These are phyloP conservation scores for Plectosphaerella cucumerina DNA, from an alignment of 2,329 filamentous ascomycete species.

Conservation along the genomic window DNA sequence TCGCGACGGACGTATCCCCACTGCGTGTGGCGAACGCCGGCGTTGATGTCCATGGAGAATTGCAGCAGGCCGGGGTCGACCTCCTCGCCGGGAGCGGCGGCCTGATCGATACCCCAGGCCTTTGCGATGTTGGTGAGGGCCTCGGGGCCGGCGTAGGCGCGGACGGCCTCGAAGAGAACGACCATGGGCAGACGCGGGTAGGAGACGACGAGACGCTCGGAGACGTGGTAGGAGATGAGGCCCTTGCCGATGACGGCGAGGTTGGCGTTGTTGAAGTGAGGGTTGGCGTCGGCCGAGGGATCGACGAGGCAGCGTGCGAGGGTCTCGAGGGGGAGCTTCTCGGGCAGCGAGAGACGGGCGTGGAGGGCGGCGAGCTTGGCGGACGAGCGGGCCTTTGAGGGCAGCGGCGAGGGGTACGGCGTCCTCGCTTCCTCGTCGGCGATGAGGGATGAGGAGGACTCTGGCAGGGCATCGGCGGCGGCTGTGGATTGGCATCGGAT, in stretches of 20 bases:
- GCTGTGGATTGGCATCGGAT: slow-evolving; percentile 28
- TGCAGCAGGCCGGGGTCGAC: slow-evolving; percentile 90
- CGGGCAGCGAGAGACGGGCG: slow-evolving; percentile 77
- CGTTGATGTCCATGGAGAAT: slow-evolving; percentile 52
- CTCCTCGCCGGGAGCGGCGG: slow-evolving; percentile 82
- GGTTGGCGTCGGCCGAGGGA: slow-evolving; percentile 73
- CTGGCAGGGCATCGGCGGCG: slow-evolving; percentile 16
- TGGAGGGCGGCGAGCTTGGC: slow-evolving; percentile 91
- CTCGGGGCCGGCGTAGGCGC: slow-evolving; percentile 74
- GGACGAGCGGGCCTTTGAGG: slow-evolving; percentile 63
- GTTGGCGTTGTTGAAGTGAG: slow-evolving; percentile 83
- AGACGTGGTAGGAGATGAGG: slow-evolving; percentile 82
- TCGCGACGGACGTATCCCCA: slow-evolving; percentile 52
- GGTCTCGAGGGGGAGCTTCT: slow-evolving; percentile 78
- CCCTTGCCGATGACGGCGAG: slow-evolving; percentile 77
- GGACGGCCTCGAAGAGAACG: slow-evolving; percentile 83
- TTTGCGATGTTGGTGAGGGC: slow-evolving; percentile 69
- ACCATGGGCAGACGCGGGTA: slow-evolving; percentile 87
- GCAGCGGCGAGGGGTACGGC: slow-evolving; percentile 66
- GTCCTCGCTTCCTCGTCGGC: slow-evolving; percentile 16
- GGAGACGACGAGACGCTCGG: slow-evolving; percentile 81
- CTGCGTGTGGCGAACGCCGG: slow-evolving; percentile 39
- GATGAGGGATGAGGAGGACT: slow-evolving; percentile 6
- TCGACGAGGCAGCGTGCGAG: slow-evolving; percentile 84
- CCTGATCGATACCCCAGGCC: slow-evolving; percentile 89